Conservation (phyloP, 2,329 filamentous ascomycete species). For the Diaporthe sp. region DNA sequence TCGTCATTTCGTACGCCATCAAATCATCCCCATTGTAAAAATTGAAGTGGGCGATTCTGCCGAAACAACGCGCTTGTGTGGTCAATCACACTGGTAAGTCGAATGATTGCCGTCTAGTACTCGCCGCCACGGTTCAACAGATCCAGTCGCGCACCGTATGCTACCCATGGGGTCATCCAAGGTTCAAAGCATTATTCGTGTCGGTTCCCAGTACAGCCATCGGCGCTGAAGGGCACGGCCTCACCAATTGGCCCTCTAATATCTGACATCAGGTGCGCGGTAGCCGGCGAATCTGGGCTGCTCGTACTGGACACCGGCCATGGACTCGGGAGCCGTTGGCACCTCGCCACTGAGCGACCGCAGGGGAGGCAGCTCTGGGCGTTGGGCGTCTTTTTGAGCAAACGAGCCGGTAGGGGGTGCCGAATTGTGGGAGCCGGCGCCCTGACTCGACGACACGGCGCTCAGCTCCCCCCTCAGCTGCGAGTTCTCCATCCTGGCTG, state of each 20-base stretch:
- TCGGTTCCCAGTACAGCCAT: neutral
- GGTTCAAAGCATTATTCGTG: conserved; percentile 5
- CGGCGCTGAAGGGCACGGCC: neutral
- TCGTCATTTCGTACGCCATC: conserved; percentile 24
- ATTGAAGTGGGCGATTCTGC: neutral
- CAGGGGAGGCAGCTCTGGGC: conserved; percentile 70
- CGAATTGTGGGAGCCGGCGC: conserved; percentile 43
- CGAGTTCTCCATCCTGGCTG: conserved; percentile 62
- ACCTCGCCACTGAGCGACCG: conserved; percentile 63
- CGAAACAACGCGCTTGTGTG: neutral
- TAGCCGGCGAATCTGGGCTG: conserved; percentile 62
- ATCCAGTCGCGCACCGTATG: neutral
- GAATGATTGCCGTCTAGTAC: neutral
- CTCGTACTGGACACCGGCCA: conserved; percentile 77
- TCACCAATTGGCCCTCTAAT: conserved; percentile 41
- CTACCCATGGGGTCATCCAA: neutral
- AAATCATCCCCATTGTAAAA: conserved; percentile 23
- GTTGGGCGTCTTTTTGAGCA: conserved; percentile 49
- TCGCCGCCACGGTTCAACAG: neutral
- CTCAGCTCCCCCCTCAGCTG: conserved; percentile 58
- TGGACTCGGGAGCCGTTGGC: conserved; percentile 67
- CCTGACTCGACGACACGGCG: conserved; percentile 46
- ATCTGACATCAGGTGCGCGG: conserved; percentile 53
- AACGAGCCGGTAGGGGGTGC: conserved; percentile 46
- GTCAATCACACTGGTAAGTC: neutral